Percentiles rank a stretch among this genome's conserved stretches.
Evolutionary conservation across 108 stramenopile genomes (phyloP).

Genomic region (Aureococcus anophagefferens): DNA sequence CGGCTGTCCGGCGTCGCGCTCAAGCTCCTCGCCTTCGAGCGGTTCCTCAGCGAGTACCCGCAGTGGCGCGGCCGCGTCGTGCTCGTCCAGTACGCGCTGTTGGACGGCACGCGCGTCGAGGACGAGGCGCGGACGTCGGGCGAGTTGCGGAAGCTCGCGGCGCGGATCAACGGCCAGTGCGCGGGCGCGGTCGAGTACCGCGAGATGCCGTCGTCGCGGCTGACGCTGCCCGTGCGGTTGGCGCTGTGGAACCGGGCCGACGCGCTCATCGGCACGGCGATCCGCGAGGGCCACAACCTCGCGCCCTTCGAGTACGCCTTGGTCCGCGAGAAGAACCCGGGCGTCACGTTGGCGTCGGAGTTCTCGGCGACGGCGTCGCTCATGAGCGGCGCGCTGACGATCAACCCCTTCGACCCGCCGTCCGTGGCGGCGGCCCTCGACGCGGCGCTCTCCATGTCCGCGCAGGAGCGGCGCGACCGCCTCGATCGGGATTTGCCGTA

Average conservation of each 20-base stretch:
- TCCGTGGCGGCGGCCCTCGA: slow-evolving; percentile 77
- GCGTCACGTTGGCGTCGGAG: slow-evolving; percentile 92
- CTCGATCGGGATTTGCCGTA: slow-evolving; percentile 90
- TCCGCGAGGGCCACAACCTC: slow-evolving; percentile 92
- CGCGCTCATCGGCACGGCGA: slow-evolving; percentile 72
- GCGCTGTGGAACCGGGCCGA: slow-evolving; percentile 77
- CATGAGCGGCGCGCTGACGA: slow-evolving; percentile 88
- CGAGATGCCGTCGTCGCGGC: slow-evolving; percentile 60
- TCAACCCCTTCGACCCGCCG: slow-evolving; percentile 92
- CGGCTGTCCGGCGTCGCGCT: slow-evolving; percentile 81
- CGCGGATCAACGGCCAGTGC: slow-evolving; percentile 73
- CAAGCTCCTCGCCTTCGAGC: slow-evolving; percentile 89
- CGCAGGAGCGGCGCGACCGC: slow-evolving; percentile 58
- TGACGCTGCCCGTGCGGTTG: slow-evolving; percentile 68
- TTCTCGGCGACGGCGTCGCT: slow-evolving; percentile 89
- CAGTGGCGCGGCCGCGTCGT: slow-evolving; percentile 77
- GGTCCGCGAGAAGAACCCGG: slow-evolving; percentile 59
- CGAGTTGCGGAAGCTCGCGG: slow-evolving; percentile 62
- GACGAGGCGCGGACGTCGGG: slow-evolving; percentile 66
- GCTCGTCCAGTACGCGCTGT: slow-evolving; percentile 77
- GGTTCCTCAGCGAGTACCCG: slow-evolving; percentile 82
- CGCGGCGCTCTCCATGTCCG: slow-evolving; percentile 77
- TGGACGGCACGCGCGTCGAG: slow-evolving; percentile 63
- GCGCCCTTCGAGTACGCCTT: slow-evolving; percentile 94
- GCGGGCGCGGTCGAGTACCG: slow-evolving; percentile 74